Evolutionary conservation across 768 basidiomycete species (phyloP).

Genomic region (Asterophora parasitica): DNA sequence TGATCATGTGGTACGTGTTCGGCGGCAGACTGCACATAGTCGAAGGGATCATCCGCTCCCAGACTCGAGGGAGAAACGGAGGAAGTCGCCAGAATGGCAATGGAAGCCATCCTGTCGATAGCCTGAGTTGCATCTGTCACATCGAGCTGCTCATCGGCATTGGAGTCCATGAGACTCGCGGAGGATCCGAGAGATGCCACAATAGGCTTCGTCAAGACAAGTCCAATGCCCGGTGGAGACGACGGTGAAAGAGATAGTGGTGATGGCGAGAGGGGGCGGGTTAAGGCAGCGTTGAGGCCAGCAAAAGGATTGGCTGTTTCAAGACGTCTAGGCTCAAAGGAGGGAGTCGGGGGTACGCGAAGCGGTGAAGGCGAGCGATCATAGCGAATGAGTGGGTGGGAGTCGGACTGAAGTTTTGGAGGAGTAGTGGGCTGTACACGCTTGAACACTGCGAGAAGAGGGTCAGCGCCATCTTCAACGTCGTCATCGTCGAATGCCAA

Average conservation of each 20-base stretch:
- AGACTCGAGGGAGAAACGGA: neutral
- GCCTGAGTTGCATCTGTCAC: neutral
- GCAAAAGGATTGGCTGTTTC: slow-evolving; percentile 11
- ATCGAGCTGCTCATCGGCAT: neutral
- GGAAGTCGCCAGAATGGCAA: neutral
- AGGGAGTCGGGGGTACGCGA: neutral
- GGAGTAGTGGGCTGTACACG: neutral
- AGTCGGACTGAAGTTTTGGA: neutral
- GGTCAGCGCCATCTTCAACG: slow-evolving; percentile 5
- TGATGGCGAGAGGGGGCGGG: slow-evolving; percentile 4
- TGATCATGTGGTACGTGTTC: neutral
- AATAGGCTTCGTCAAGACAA: slow-evolving; percentile 2
- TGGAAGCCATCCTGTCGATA: neutral
- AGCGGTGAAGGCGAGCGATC: neutral
- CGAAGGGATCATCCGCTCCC: too few relatives aligned
- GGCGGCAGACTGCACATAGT: too few relatives aligned
- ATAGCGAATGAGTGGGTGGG: slow-evolving; percentile 8
- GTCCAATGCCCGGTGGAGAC: slow-evolving; percentile 7
- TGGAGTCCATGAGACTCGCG: slow-evolving; percentile 7
- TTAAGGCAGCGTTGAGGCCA: slow-evolving; percentile 2
- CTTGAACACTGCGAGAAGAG: slow-evolving; percentile 14
- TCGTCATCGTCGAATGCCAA: slow-evolving; percentile 18
- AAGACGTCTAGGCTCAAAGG: slow-evolving; percentile 5
- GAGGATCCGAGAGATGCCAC: too few relatives aligned
- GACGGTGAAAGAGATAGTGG: slow-evolving; percentile 8